Conservation (phyloP, 306 rosid species). For the Corylus americana region DNA sequence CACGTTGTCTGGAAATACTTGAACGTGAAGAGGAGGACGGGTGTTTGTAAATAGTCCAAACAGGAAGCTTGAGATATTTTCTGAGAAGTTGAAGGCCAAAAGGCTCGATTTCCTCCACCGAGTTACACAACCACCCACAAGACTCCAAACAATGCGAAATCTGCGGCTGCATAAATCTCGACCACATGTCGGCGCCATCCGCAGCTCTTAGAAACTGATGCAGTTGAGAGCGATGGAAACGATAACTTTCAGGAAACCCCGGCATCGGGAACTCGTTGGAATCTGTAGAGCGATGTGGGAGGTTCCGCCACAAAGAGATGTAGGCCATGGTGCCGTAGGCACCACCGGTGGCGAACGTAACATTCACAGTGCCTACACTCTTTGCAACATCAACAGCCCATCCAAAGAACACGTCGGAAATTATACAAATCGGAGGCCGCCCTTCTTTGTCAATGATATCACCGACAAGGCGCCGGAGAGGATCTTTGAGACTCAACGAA, state of each 20-base stretch:
- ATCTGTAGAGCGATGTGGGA: conserved; percentile 51
- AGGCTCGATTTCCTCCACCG: conserved; percentile 63
- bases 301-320: conserved; percentile 57
- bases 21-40: not conserved
- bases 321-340: conserved; percentile 74
- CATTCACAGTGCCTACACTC: conserved; percentile 36
- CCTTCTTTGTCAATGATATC: conserved; percentile 43
- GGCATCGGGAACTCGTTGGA: conserved; percentile 50
- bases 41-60: conserved; percentile 31
- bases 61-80: conserved; percentile 37
- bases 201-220: conserved; percentile 45
- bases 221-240: conserved; percentile 49
- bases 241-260: conserved; percentile 60
- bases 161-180: conserved; percentile 45
- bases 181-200: conserved; percentile 65
- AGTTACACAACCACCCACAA: conserved; percentile 67
- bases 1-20: conserved; percentile 24
- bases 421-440: conserved; percentile 40
- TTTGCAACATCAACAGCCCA: conserved; percentile 56
- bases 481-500: conserved; percentile 49
- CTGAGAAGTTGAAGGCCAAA: conserved; percentile 54
- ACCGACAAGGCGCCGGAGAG: conserved; percentile 36
- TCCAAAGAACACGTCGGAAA: conserved; percentile 58
- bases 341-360: conserved; percentile 61
- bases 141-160: conserved; percentile 33